Evolutionary conservation across 305 asterid genomes (phyloP), one percentile per base, ranked within the genome.

Genomic region (Ajuga reptans): DNA sequence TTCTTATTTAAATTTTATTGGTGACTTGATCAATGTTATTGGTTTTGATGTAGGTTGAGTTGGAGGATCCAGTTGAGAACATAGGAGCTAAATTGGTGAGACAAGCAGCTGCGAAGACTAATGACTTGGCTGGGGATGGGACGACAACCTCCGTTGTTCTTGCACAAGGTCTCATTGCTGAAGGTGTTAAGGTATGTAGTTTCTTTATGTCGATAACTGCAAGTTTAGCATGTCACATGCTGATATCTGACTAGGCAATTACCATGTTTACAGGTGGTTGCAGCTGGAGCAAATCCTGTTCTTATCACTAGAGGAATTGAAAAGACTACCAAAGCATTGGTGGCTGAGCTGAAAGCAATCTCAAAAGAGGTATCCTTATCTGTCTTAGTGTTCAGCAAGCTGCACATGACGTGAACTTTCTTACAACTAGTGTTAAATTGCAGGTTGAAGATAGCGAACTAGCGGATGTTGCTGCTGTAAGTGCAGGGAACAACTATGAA

Each of bases 61-160:
- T 94, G 82, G 99, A 91, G 81, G 99, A 91, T 58, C 91, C 98
- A 6, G 96, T 94, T 15, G 98, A 94, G 82, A 94, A 94, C 77
- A 94, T 94, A 12, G 98, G 99, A 77, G 99, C 96, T 41, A 94
- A 91, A 78, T 72, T 91, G 76, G 99, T 91, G 61, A 84, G 97
- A 68, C 99, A 94, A 78, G 97, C 99, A 6, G 99, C 99, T 72
- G 88, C 99, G 12, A 94, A 85, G 83, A 94, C 99, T 69, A 89
- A 91, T 73, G 99, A 94, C 82, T 78, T 94, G 78, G 99, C 98
- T 70, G 99, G 98, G 18, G 99, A 94, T 82, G 99, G 99, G 52
- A 91, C 98, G 12, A 94, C 99, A 9, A 94, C 99, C 61, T 91
- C 98, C 64, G 98, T 91, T 57, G 99, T 94, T 78, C 96, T 91